Percentiles rank a stretch among this genome's conserved stretches.
phyloP scores from a whole-genome alignment of 2,329 filamentous ascomycete species.

The Aphanoascus verrucosus region DNA sequence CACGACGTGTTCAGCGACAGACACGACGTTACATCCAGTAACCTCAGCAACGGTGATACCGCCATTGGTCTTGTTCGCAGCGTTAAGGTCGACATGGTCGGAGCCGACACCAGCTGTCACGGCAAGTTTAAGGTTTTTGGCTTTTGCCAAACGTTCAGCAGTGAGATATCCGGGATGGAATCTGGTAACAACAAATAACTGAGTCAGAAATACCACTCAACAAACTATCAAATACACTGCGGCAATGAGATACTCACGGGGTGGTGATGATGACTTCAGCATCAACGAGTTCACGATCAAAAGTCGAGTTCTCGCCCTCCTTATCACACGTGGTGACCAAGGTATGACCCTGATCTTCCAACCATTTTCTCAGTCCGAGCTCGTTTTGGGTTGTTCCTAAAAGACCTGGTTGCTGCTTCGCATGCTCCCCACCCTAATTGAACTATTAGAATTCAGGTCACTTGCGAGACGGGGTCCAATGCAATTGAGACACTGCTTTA shows the following conservation, averaged over 20 bases:
- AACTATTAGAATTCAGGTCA: conserved; percentile 12
- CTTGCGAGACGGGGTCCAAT: not conserved
- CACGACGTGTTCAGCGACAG: conserved; percentile 95
- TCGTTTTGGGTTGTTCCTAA: conserved; percentile 97
- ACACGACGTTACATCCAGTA: conserved; percentile 96
- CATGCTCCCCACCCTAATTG: conserved; percentile 62
- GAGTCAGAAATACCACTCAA: not conserved
- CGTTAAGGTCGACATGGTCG: conserved; percentile 94
- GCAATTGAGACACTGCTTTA: conserved; percentile 8
- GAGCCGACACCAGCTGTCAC: conserved; percentile 96
- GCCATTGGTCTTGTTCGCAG: conserved; percentile 96
- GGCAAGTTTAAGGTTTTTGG: conserved; percentile 97
- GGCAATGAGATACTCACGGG: conserved; percentile 49
- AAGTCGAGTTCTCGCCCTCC: conserved; percentile 83
- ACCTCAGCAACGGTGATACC: conserved; percentile 96
- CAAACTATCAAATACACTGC: not conserved
- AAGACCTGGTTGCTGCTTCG: conserved; percentile 74
- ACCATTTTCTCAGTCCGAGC: conserved; percentile 92
- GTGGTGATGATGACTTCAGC: conserved; percentile 99
- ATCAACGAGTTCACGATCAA: conserved; percentile 91
- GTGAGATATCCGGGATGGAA: conserved; percentile 99
- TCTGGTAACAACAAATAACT: conserved; percentile 39
- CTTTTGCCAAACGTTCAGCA: conserved; percentile 88
- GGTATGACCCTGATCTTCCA: conserved; percentile 93
- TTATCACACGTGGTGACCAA: conserved; percentile 97